phyloP scores from a whole-genome alignment of 352 stramenopile species.

The Pythium brassicae region DNA sequence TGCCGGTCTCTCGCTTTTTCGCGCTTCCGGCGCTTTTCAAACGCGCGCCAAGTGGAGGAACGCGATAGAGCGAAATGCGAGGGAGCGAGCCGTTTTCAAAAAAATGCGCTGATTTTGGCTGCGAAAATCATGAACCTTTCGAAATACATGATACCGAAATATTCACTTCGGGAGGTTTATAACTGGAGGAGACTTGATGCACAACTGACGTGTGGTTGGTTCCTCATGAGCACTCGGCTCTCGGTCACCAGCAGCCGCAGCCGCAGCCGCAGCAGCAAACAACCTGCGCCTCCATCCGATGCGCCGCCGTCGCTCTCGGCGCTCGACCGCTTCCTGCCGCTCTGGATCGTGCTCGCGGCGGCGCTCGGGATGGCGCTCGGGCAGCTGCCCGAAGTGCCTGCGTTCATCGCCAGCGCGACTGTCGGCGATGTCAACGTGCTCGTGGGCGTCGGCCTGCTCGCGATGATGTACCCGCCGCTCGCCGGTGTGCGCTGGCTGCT shows the following conservation, averaged over 20 bases:
- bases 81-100: too few relatives aligned
- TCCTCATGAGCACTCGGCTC: too few relatives aligned
- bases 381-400: conserved; percentile 32
- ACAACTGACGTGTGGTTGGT: too few relatives aligned
- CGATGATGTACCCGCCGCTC: conserved; percentile 65
- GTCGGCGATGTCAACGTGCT: conserved; percentile 45
- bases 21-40: neutral
- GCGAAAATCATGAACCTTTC: too few relatives aligned
- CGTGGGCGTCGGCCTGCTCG: conserved; percentile 42
- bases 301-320: conserved; percentile 23
- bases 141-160: too few relatives aligned
- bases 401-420: conserved; percentile 41
- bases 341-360: conserved; percentile 56
- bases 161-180: too few relatives aligned
- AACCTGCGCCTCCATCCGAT: neutral
- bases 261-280: neutral
- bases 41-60: neutral
- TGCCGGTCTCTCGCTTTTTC: neutral
- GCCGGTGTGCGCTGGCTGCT: conserved; percentile 53
- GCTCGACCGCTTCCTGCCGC: conserved; percentile 51
- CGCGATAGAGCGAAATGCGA: too few relatives aligned
- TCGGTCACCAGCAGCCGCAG: neutral
- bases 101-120: too few relatives aligned
- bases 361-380: conserved; percentile 35
- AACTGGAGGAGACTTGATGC: too few relatives aligned